These are phyloP conservation scores for Mycosphaerella arachidis DNA, from an alignment of 2,329 filamentous ascomycete species.

Conservation along the genomic window DNA sequence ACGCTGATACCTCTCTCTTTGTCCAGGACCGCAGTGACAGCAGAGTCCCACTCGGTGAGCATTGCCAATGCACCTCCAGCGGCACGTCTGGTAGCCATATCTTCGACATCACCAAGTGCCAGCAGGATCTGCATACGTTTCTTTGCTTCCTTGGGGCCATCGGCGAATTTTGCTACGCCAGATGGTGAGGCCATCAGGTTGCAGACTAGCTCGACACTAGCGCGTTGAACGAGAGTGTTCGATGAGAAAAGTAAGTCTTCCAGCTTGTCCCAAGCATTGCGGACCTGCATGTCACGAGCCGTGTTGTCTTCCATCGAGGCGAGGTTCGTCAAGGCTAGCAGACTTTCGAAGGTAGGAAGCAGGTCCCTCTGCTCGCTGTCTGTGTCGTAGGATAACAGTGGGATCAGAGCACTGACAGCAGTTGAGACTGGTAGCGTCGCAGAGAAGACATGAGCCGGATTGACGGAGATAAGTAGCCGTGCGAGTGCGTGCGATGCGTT, in stretches of 20 bases:
- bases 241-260: slow-evolving; percentile 79
- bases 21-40: slow-evolving; percentile 66
- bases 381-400: slow-evolving; percentile 65
- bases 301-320: slow-evolving; percentile 66
- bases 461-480: slow-evolving; percentile 63
- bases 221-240: slow-evolving; percentile 72
- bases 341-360: slow-evolving; percentile 80
- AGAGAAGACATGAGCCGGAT: slow-evolving; percentile 69
- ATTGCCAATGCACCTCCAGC: slow-evolving; percentile 85
- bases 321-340: slow-evolving; percentile 91
- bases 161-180: slow-evolving; percentile 65
- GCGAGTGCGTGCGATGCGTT: slow-evolving; percentile 35
- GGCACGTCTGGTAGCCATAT: slow-evolving; percentile 71
- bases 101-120: slow-evolving; percentile 81
- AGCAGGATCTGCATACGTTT: slow-evolving; percentile 78
- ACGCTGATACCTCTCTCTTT: slow-evolving; percentile 67
- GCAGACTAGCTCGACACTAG: slow-evolving; percentile 82
- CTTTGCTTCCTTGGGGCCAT: slow-evolving; percentile 61
- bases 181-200: slow-evolving; percentile 73
- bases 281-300: slow-evolving; percentile 64
- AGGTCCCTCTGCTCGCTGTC: slow-evolving; percentile 63
- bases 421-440: slow-evolving; percentile 66
- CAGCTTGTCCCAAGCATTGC: slow-evolving; percentile 65
- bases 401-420: slow-evolving; percentile 76
- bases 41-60: slow-evolving; percentile 71